These are phyloP conservation scores for Psilocybe mexicana DNA, from an alignment of 1,284 basidiomycete species.

Conservation along the genomic window DNA sequence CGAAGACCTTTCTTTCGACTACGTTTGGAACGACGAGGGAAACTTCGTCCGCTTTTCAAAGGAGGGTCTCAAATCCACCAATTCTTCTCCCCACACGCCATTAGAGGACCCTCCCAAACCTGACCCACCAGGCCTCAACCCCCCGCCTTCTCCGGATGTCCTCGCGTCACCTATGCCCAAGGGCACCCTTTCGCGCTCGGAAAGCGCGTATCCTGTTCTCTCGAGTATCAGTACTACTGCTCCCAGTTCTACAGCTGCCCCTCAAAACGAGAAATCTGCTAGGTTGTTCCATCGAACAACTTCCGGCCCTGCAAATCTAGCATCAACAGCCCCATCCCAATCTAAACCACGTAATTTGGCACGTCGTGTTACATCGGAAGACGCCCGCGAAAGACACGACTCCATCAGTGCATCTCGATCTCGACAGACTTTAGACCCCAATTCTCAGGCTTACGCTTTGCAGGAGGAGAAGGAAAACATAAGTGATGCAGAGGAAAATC, in stretches of 20 bases:
- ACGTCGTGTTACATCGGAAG: slow-evolving; percentile 41
- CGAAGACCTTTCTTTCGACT: slow-evolving; percentile 72
- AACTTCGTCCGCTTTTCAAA: slow-evolving; percentile 56
- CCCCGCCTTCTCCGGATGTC: slow-evolving; percentile 30
- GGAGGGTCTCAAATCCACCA: slow-evolving; percentile 34
- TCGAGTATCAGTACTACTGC: slow-evolving; percentile 9
- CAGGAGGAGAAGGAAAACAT: slow-evolving; percentile 53
- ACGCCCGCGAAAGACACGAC: slow-evolving; percentile 27
- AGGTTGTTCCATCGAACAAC: slow-evolving; percentile 60
- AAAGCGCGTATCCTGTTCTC: slow-evolving; percentile 51
- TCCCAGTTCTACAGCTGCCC: slow-evolving; percentile 23
- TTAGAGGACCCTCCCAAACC: slow-evolving; percentile 35
- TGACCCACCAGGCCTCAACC: slow-evolving; percentile 35
- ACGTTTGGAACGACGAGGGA: slow-evolving; percentile 59
- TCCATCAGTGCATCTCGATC: slow-evolving; percentile 20
- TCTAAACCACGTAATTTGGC: slow-evolving; percentile 34
- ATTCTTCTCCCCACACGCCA: slow-evolving; percentile 43
- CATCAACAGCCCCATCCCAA: slow-evolving; percentile 28
- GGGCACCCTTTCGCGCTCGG: slow-evolving; percentile 62
- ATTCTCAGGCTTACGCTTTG: slow-evolving; percentile 23
- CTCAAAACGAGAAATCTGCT: slow-evolving; percentile 33
- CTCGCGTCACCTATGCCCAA: slow-evolving; percentile 42
- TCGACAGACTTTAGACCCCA: slow-evolving; percentile 26
- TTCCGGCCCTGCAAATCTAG: slow-evolving; percentile 50
- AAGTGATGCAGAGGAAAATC: slow-evolving; percentile 36